Conservation (phyloP, 2,329 filamentous ascomycete species). For the Chrysoporthe puriensis region DNA sequence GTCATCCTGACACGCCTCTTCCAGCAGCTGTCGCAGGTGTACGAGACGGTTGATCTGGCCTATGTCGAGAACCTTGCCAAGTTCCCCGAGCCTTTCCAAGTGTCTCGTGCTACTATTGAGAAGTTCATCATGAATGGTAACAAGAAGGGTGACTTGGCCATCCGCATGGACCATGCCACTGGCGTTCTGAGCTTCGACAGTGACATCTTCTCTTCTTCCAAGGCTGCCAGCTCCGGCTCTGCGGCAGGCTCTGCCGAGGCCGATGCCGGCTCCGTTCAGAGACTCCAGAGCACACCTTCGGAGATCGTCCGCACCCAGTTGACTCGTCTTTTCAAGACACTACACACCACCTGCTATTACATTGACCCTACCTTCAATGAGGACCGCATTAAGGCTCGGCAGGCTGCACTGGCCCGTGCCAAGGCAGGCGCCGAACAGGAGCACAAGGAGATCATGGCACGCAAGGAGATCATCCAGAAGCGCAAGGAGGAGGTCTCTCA, state of each 20-base stretch:
- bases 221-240: conserved; percentile 85
- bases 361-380: conserved; percentile 90
- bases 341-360: conserved; percentile 94
- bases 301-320: conserved; percentile 97
- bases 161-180: conserved; percentile 93
- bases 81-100: conserved; percentile 96
- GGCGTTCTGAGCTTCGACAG: conserved; percentile 96
- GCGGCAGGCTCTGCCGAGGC: conserved; percentile 84
- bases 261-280: conserved; percentile 84
- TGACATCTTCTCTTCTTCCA: conserved; percentile 96
- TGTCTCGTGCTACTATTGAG: conserved; percentile 87
- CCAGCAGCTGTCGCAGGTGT: conserved; percentile 98
- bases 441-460: conserved; percentile 80
- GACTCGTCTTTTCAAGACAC: conserved; percentile 84
- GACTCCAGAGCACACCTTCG: conserved; percentile 94
- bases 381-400: conserved; percentile 75
- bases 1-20: conserved; percentile 97
- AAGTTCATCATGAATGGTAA: conserved; percentile 99
- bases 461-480: conserved; percentile 91
- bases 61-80: conserved; percentile 93
- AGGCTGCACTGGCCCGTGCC: conserved; percentile 79
- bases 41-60: conserved; percentile 92
- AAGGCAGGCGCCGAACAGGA: conserved; percentile 90
- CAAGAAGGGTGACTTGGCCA: conserved; percentile 98
- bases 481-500: conserved; percentile 96